phyloP scores from a whole-genome alignment of 176 grass and related monocot genomes.

The Themeda triandra region DNA sequence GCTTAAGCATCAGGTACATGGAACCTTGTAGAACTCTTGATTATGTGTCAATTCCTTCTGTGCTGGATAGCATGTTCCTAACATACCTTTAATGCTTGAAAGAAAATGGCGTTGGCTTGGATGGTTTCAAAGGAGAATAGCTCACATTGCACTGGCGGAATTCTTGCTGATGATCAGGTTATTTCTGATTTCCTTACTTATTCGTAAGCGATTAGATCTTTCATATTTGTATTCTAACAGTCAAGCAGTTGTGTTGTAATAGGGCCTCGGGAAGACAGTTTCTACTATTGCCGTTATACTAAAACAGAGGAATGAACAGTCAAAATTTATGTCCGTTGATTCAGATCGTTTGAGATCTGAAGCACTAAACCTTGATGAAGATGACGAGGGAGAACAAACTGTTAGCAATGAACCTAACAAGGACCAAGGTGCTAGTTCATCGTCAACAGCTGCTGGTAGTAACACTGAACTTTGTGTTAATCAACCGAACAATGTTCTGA shows the following conservation, averaged over 20 bases:
- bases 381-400: conserved; percentile 49
- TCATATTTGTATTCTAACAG: conserved; percentile 29
- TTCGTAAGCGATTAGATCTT: background rate
- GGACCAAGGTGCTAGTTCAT: conserved; percentile 31
- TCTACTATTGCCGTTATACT: conserved; percentile 96
- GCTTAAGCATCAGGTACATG: conserved; percentile 85
- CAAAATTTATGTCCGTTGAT: conserved; percentile 66
- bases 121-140: conserved; percentile 98
- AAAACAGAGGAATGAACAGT: conserved; percentile 84
- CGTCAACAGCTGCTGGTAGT: conserved; percentile 7
- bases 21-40: background rate
- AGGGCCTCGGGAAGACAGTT: conserved; percentile 98
- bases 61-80: conserved; percentile 22
- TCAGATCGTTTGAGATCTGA: conserved; percentile 71
- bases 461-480: conserved; percentile 1
- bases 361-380: conserved; percentile 90
- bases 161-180: conserved; percentile 99
- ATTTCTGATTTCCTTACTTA: conserved; percentile 26
- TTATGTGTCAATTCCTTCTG: conserved; percentile 20
- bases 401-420: conserved; percentile 27
- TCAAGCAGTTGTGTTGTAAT: conserved; percentile 36
- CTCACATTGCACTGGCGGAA: conserved; percentile 86
- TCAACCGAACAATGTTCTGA: conserved; percentile 20
- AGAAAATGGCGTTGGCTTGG: conserved; percentile 99
- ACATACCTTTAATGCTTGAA: conserved; percentile 33